Percentiles rank a stretch among this genome's conserved stretches.
These are phyloP conservation scores for Globisporangium perplexum DNA, from an alignment of 352 stramenopile genomes.

Conservation along the genomic window DNA sequence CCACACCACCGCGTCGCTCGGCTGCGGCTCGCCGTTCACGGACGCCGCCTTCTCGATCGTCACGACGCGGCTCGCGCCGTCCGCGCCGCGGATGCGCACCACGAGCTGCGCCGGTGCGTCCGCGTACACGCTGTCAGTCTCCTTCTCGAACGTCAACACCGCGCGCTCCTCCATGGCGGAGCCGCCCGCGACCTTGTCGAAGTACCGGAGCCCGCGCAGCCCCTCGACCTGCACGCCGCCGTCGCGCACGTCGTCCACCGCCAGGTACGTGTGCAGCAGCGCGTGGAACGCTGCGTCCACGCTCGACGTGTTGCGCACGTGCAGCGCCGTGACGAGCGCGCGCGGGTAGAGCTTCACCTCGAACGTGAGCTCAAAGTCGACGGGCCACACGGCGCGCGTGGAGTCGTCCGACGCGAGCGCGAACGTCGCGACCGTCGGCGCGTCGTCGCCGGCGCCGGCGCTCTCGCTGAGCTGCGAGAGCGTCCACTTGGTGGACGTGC, in stretches of 20 bases:
- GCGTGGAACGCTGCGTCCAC: conserved; percentile 89
- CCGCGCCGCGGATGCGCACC: conserved; percentile 53
- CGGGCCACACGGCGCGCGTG: conserved; percentile 24
- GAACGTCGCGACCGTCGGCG: conserved; percentile 61
- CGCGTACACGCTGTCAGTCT: conserved; percentile 58
- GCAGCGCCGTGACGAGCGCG: conserved; percentile 81
- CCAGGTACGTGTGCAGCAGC: conserved; percentile 22
- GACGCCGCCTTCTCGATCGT: conserved; percentile 72
- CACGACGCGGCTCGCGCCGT: conserved; percentile 50
- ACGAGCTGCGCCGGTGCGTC: conserved; percentile 59
- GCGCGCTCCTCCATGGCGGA: neutral
- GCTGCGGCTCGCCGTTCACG: conserved; percentile 31
- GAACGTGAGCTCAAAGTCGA: conserved; percentile 82
- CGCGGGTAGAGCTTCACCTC: conserved; percentile 82
- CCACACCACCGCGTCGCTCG: conserved; percentile 89
- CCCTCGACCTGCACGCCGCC: conserved; percentile 51
- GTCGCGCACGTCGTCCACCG: neutral
- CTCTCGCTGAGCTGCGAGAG: conserved; percentile 42
- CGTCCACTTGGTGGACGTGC: conserved; percentile 63
- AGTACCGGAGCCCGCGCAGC: conserved; percentile 78
- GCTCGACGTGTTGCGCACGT: conserved; percentile 88
- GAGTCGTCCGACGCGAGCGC: conserved; percentile 32
- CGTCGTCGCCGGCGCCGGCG: conserved; percentile 22
- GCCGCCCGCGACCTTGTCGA: conserved; percentile 85
- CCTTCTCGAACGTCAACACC: neutral